Percentiles rank a stretch among this genome's conserved stretches.
phyloP scores from a whole-genome alignment of 306 rosid genomes.

The Vicia villosa region DNA sequence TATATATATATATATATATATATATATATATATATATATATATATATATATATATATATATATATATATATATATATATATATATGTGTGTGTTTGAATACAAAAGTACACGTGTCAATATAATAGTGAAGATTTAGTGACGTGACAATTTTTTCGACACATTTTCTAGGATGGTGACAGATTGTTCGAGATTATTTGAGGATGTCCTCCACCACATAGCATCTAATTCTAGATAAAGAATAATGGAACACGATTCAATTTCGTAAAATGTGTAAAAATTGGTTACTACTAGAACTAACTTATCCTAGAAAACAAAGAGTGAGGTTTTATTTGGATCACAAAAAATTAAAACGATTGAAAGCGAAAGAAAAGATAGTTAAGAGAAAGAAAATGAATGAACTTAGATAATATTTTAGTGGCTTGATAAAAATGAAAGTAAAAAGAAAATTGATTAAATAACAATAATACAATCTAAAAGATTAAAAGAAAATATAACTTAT shows the following conservation, averaged over 20 bases:
- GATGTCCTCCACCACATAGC: not conserved
- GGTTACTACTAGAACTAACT: not conserved
- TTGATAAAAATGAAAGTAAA: no score
- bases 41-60: not conserved
- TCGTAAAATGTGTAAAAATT: not conserved
- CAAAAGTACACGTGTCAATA: slow-evolving; percentile 18
- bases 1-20: not conserved
- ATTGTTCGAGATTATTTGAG: slow-evolving; percentile 8
- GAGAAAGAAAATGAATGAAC: no score
- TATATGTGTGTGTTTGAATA: not conserved
- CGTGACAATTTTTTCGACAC: not conserved
- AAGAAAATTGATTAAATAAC: no score
- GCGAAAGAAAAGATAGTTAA: no score
- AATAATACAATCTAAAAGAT: no score
- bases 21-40: not conserved
- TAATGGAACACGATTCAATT: not conserved
- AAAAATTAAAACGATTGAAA: no score
- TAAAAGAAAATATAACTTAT: no score
- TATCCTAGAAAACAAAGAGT: not conserved
- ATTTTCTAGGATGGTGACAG: not conserved
- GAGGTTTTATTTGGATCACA: no score
- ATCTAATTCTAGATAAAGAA: not conserved
- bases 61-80: not conserved
- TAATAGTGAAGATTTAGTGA: not conserved
- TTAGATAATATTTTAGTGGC: no score